Percentiles rank a stretch among this genome's conserved stretches.
phyloP scores from a whole-genome alignment of 257 asterid genomes.

The Penstemon davidsonii region DNA sequence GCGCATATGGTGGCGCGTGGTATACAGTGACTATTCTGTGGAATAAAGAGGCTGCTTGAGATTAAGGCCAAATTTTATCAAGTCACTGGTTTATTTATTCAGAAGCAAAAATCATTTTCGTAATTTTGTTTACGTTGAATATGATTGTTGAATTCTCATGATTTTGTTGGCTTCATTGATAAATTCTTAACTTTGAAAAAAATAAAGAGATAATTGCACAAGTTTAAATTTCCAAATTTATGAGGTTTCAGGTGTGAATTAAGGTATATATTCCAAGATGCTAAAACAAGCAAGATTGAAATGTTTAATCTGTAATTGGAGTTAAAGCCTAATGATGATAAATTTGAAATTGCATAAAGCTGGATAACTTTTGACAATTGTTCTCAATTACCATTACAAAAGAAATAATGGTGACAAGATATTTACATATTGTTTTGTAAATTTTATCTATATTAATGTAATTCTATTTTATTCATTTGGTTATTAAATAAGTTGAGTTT shows the following conservation, averaged over 20 bases:
- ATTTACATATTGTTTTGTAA: no score
- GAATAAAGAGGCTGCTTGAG: conserved; percentile 24
- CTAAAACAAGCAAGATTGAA: conserved; percentile 2
- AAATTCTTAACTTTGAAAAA: conserved; percentile 19
- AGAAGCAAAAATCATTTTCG: conserved; percentile 30
- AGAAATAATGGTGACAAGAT: no score
- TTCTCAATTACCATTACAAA: no score
- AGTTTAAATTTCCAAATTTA: neutral
- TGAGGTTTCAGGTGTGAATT: neutral
- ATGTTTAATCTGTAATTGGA: neutral
- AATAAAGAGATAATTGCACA: conserved; percentile 10
- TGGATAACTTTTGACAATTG: neutral
- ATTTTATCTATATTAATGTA: no score
- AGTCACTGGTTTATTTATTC: conserved; percentile 16
- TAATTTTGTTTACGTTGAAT: neutral
- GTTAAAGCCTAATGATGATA: conserved; percentile 8
- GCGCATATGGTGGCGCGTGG: conserved; percentile 43
- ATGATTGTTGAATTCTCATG: no score
- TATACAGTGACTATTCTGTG: neutral
- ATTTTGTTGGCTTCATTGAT: conserved; percentile 2
- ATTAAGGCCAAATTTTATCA: conserved; percentile 20
- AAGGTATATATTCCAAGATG: conserved; percentile 9
- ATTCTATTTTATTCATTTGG: no score
- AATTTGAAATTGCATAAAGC: neutral
- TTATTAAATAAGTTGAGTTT: no score